Base-by-base conservation (phyloP, 2,329 filamentous ascomycete species). In the Podosphaera fusca region DNA sequence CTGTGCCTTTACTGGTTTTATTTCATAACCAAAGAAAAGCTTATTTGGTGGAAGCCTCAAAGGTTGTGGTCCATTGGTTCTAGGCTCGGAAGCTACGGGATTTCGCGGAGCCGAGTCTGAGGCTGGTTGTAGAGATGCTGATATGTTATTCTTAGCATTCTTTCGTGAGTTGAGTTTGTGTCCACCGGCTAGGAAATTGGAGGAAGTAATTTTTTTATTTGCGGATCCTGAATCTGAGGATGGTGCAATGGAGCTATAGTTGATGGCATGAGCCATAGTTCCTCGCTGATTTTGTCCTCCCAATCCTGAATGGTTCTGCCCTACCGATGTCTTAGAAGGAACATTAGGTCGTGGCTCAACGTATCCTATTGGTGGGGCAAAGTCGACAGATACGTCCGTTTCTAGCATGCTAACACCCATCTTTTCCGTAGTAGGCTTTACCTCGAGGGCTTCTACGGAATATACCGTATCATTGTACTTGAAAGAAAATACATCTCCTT, bases 201-300 rank as follows among this genome's bases (percentile, higher is more conserved):
- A 89, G 0, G 83, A 78, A 1, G 77, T 74, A 3, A 79, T 78
- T 62, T 75, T 76, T 9, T 79, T 78, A 42, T 79, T 80, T 7
- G 75, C 74, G 4, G 78, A 79, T 12, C 80, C 81, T 12, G 81
- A 76, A 1, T 75, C 79, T 5, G 86, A 78, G 2, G 81, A 81
- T 0, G 92, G 89, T 0, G 88, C 87, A 62, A 98, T 94, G 36
- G 88, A 79, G 56, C 81, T 79, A 70, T 96, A 98, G 73, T 95
- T 95, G 74, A 98, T 96, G n/a, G 87, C 80, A 65, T 95, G 87
- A 0, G 92, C 89, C 92, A 98, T 98, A 59, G 83, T 89, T 9
- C 92, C 92, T 64, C 94, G 86, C 60, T 75, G 80, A 69, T 94
- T 88, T 31, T 95, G 70, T 14, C 84, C 71, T 3, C 89, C 87